Conservation (phyloP, 2,329 filamentous ascomycete species). For the Davidsoniella australis region DNA sequence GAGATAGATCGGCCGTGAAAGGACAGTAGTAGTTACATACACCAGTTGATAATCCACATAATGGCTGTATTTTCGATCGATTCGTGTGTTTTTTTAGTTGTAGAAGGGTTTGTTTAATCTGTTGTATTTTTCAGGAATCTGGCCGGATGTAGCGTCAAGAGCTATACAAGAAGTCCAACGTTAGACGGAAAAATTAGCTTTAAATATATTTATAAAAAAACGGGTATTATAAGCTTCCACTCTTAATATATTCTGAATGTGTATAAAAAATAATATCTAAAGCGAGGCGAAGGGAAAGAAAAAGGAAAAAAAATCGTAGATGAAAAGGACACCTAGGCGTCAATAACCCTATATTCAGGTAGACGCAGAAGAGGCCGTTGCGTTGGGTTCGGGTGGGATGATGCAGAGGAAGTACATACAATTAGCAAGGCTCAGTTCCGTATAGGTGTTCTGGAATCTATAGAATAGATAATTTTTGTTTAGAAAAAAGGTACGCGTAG, state of each 20-base stretch:
- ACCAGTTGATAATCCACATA: constrained; percentile 96
- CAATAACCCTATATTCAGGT: constrained; percentile 1
- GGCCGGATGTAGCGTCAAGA: too few species aligned
- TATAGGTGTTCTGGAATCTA: too few species aligned
- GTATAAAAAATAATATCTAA: too few species aligned
- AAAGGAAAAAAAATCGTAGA: neutral
- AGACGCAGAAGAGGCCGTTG: neutral
- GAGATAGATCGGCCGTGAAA: neutral
- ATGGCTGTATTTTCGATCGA: constrained; percentile 19
- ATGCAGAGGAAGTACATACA: neutral
- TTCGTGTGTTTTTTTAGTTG: neutral
- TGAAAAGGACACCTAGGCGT: neutral
- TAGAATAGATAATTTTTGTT: too few species aligned
- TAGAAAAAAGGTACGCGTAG: too few species aligned
- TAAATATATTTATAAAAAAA: too few species aligned
- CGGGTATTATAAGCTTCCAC: too few species aligned
- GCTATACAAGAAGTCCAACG: neutral
- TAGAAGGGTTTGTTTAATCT: too few species aligned
- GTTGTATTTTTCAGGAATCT: too few species aligned
- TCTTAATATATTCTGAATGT: too few species aligned
- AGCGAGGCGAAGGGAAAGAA: neutral
- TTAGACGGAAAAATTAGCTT: neutral
- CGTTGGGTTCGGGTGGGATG: neutral
- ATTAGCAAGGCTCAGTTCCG: neutral
- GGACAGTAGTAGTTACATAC: constrained; percentile 35